Base-by-base conservation (phyloP, 371 early-diverging fungal genomes). In the Rhizopus microsporus region DNA sequence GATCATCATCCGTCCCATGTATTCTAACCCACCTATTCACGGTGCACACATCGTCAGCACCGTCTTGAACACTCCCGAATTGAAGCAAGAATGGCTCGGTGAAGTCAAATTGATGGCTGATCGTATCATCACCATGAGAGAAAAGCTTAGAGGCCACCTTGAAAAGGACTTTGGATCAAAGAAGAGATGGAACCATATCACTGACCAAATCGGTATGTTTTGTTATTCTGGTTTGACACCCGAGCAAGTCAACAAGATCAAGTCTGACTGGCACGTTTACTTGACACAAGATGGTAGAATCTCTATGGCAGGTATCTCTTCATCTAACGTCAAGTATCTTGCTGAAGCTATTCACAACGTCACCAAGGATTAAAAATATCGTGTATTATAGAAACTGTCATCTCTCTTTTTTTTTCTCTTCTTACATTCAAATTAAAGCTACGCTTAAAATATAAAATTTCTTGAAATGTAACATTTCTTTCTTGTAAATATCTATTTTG, bases 141-240 rank as follows among this genome's bases (percentile, higher is more conserved):
- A 75, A 10, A 77, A 84, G 67, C 90, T 97, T 68, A 83, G 86
- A 60, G 57, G 63, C 48, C 88, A 95, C 70, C 84, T 97, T 39
- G 93, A 91, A 65, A 77, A 89, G 51, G 89, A 92, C 54, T 87
- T 91, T 74, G 86, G 87, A 30, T 89, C 90, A 59, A 85, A 83
- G 81, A 75, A 74, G 60, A 71, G 75, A 72, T 98, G 99, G 99
- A 80, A 85, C 64, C 99, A 98, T 77, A 93, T 98, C 68, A 97
- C 95, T 45, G 83, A 87, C 74, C 99, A 98, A 83, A 98, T 98
- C 65, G 99, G 99, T 73, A 98, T 98, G 99, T 98, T 98, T 89
- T 95, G 94, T 83, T 98, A 80, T 85, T 92, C 98, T 44, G 99
- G 99, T 31, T 80, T 98, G 71, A 91, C 71, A n/a, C 89, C 96